phyloP scores from a whole-genome alignment of 495 filamentous ascomycete species.

The Penicillium macrosclerotiorum region DNA sequence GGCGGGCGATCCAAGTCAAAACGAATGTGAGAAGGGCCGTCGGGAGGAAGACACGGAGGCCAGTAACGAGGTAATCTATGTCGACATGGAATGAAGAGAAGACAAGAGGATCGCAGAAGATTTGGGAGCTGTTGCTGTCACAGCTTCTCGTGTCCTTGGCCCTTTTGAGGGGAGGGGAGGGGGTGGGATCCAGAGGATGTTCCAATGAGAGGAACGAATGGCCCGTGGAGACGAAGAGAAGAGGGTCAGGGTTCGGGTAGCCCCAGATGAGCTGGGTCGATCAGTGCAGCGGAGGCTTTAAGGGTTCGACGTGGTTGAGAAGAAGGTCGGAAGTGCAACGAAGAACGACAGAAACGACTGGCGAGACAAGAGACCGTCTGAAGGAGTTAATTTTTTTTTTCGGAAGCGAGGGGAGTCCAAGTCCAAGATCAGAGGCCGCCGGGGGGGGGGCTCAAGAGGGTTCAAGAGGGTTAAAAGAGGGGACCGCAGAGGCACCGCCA shows the following conservation, averaged over 20 bases:
- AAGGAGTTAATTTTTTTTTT: neutral
- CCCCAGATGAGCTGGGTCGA: too few species aligned
- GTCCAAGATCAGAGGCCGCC: too few species aligned
- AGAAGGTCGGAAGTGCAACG: neutral
- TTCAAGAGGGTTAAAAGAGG: neutral
- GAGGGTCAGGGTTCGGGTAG: conserved; percentile 10
- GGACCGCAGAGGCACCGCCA: neutral
- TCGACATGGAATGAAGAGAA: neutral
- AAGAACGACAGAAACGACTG: neutral
- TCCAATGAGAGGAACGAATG: conserved; percentile 7
- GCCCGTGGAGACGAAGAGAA: conserved; percentile 1
- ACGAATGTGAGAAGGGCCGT: too few species aligned
- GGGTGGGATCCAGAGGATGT: too few species aligned
- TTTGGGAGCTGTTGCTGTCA: neutral
- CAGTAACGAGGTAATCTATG: neutral
- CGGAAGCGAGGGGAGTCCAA: conserved; percentile 19
- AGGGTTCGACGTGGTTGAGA: neutral
- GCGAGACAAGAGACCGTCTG: neutral
- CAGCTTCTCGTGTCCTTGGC: neutral
- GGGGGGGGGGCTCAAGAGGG: neutral
- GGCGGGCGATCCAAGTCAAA: conserved; percentile 2
- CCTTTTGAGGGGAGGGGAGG: neutral
- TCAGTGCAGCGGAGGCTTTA: too few species aligned
- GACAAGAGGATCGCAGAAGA: neutral
- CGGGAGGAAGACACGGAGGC: neutral